Conservation (phyloP, 208 protist species). For the Blechomonas ayalai region DNA sequence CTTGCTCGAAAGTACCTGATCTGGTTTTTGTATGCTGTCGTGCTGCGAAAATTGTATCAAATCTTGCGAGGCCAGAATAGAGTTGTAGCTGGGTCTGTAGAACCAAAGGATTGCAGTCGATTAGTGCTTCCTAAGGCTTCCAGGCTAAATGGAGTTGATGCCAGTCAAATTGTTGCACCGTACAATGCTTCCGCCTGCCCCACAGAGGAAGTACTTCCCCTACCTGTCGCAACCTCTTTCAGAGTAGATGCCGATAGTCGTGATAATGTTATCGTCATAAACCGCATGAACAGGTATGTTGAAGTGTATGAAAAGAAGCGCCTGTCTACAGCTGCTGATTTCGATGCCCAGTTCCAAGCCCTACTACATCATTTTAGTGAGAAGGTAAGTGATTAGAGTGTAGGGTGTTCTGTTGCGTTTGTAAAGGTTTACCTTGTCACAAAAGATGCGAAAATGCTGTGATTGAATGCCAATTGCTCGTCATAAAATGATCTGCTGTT, state of each 20-base stretch:
- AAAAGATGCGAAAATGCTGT: too few relatives aligned
- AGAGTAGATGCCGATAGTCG: constrained; percentile 27
- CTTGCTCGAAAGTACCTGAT: background rate
- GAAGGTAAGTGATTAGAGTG: too few relatives aligned
- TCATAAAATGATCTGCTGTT: too few relatives aligned
- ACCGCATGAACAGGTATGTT: constrained; percentile 47
- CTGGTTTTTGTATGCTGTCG: too few relatives aligned
- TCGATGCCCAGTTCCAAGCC: constrained; percentile 25
- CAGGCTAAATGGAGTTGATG: background rate
- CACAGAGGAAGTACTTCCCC: constrained; percentile 1
- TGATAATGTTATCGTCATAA: constrained; percentile 50
- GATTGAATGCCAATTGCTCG: too few relatives aligned
- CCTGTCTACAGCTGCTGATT: constrained; percentile 17
- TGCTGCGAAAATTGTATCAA: too few relatives aligned
- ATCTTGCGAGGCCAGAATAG: background rate
- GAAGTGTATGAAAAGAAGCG: constrained; percentile 57
- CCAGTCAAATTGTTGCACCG: background rate
- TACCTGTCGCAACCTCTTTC: background rate
- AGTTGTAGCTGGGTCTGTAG: background rate
- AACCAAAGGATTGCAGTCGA: too few relatives aligned
- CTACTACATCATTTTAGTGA: constrained; percentile 38
- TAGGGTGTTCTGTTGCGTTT: too few relatives aligned
- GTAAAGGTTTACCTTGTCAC: too few relatives aligned
- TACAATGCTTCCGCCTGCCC: background rate
- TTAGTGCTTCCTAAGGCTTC: background rate